Percentiles rank a stretch among this genome's conserved stretches.
phyloP scores from a whole-genome alignment of 2,329 filamentous ascomycete genomes.

The Endoconidiophora laricicola region DNA sequence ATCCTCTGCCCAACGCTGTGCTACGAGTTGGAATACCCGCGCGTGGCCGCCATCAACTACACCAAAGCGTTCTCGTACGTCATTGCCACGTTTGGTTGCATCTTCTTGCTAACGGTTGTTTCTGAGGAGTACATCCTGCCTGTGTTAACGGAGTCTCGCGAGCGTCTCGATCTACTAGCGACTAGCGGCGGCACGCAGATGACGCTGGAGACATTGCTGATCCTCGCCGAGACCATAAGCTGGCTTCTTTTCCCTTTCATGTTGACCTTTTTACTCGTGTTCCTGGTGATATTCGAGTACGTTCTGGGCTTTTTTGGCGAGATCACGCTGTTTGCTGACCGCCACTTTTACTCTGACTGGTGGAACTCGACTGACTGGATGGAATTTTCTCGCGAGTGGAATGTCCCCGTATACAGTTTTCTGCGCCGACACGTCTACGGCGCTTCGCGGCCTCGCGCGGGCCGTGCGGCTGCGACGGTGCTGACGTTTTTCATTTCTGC shows the following conservation, averaged over 20 bases:
- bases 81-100: slow-evolving; percentile 82
- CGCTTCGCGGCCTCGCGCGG: slow-evolving; percentile 60
- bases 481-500: slow-evolving; percentile 88
- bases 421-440: slow-evolving; percentile 87
- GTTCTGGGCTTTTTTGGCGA: slow-evolving; percentile 87
- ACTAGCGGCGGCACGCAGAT: not conserved
- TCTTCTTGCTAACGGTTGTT: slow-evolving; percentile 80
- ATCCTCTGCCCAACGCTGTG: slow-evolving; percentile 87
- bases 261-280: slow-evolving; percentile 86
- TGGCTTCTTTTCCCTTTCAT: slow-evolving; percentile 93
- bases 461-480: slow-evolving; percentile 59
- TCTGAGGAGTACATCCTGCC: slow-evolving; percentile 94
- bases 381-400: slow-evolving; percentile 93
- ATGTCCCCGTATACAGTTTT: slow-evolving; percentile 93
- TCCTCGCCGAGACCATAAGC: slow-evolving; percentile 78
- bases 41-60: slow-evolving; percentile 60
- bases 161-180: slow-evolving; percentile 23
- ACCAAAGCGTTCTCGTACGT: slow-evolving; percentile 70
- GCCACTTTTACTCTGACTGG: slow-evolving; percentile 76
- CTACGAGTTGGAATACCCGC: slow-evolving; percentile 93
- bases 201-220: slow-evolving; percentile 49
- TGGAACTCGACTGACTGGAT: slow-evolving; percentile 78
- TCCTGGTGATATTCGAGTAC: slow-evolving; percentile 97
- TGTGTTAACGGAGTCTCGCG: slow-evolving; percentile 56
- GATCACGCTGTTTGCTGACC: slow-evolving; percentile 81